A percentile compares a stretch with the other conserved stretches of the same genome.
These are phyloP conservation scores for Collybiopsis luxurians DNA, from an alignment of 768 basidiomycete genomes.

Conservation along the genomic window DNA sequence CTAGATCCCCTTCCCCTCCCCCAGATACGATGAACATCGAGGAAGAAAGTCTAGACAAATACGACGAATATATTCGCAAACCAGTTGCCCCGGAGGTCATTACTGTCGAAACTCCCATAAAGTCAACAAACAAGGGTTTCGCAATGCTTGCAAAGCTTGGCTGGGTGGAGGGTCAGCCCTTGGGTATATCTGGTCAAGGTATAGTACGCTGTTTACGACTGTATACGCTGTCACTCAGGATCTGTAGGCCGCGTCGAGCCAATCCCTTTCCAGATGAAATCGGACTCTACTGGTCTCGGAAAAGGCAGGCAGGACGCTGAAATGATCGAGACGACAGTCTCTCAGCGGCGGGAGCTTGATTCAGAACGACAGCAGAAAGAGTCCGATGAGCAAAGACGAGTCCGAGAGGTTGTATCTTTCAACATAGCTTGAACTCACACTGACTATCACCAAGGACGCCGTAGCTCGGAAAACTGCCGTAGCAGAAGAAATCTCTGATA, in stretches of 20 bases:
- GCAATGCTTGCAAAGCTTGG: constrained; percentile 78
- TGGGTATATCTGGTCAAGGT: constrained; percentile 80
- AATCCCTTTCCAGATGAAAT: constrained; percentile 77
- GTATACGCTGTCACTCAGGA: neutral
- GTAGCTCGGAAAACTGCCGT: constrained; percentile 61
- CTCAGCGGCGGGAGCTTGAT: constrained; percentile 75
- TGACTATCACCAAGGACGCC: constrained; percentile 39
- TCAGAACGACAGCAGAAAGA: constrained; percentile 82
- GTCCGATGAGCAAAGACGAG: constrained; percentile 70
- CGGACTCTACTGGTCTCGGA: constrained; percentile 76
- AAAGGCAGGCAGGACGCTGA: constrained; percentile 76
- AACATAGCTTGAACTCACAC: neutral
- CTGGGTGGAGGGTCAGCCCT: constrained; percentile 76
- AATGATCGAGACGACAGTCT: constrained; percentile 84
- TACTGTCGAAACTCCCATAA: constrained; percentile 81
- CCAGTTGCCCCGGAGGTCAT: constrained; percentile 55
- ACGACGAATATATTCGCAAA: constrained; percentile 60
- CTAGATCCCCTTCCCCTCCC: constrained; percentile 73
- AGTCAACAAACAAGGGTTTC: constrained; percentile 78
- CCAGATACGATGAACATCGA: constrained; percentile 55
- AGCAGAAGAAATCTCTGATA: constrained; percentile 58
- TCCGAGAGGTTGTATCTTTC: constrained; percentile 56
- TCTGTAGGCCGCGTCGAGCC: constrained; percentile 74
- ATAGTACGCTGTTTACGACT: constrained; percentile 2
- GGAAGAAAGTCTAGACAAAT: constrained; percentile 43